Evolutionary conservation across 257 asterid genomes (phyloP).

Genomic region (Solanum pinnatisectum): DNA sequence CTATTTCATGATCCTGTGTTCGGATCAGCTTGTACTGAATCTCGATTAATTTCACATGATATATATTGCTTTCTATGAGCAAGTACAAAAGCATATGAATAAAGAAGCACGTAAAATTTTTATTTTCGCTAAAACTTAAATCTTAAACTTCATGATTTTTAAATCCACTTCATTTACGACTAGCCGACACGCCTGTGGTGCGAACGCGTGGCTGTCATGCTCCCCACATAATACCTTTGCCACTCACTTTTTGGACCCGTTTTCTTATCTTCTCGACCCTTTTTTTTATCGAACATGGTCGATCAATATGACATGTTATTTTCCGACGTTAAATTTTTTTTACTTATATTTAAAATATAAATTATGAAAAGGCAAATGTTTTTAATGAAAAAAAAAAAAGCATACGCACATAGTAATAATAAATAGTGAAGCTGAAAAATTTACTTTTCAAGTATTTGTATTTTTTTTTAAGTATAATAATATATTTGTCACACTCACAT

Average conservation of each 20-base stretch:
- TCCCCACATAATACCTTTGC: background rate
- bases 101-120: background rate
- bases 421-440: too few species aligned
- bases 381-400: background rate
- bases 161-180: background rate
- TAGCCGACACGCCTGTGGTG: accelerated
- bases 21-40: accelerated
- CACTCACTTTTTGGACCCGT: background rate
- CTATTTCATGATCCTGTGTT: accelerated
- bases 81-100: accelerated
- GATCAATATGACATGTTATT: background rate
- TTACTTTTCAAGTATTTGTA: too few species aligned
- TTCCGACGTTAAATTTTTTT: background rate
- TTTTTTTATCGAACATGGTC: background rate
- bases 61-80: accelerated
- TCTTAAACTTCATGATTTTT: accelerated
- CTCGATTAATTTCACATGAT: background rate
- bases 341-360: background rate
- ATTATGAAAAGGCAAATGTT: background rate
- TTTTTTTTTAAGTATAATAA: too few species aligned
- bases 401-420: too few species aligned
- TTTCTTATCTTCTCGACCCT: background rate
- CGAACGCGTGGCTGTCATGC: slow-evolving; percentile 30
- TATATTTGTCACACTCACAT: too few species aligned
- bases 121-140: accelerated